Base-by-base conservation (phyloP, 768 basidiomycete genomes). In the Boletus rubroflammeus region DNA sequence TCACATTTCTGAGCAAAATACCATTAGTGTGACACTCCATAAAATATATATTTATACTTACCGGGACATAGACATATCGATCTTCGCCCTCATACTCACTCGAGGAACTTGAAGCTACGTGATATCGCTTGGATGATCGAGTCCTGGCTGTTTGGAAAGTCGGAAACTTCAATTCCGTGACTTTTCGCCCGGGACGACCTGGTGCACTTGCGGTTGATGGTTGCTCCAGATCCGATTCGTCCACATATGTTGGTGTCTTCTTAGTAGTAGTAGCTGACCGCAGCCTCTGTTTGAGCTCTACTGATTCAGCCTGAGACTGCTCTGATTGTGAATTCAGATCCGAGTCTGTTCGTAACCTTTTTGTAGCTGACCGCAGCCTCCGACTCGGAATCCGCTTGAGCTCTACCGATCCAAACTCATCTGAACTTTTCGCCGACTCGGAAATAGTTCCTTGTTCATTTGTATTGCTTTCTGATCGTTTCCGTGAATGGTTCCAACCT, bases 31-130 rank as follows among this genome's bases (percentile, higher is more conserved):
- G 6, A 36, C 6, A 13, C 23, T 29, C 14, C 10, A 15, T 2
- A 19, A 29, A n/a, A n/a, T n/a, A n/a, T 6, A 32, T 26, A n/a
- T 9, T n/a, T 1, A 15, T 4, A 21, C 46, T 32, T 28, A 50
- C 58, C 14, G 59, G 59, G 3, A n/a, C 9, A 13, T 59, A 59
- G 0, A 51, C n/a, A 7, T 35, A 47, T 5, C 2, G 19, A 5
- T 17, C 44, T 4, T n/a, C 28, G 5, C 34, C 42, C 0, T n/a
- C n/a, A 19, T 31, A 21, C 13, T 23, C 42, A 17, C 25, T 23
- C 6, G 23, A 8, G 9, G 17, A 25, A 4, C 23, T 4, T 25
- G n/a, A 25, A 15, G 45, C 36, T 6, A 3, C n/a, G 1, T 9
- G 21, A 21, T 13, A 21, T 1, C 41, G 47, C 42, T 57, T 57